Evolutionary conservation across 495 filamentous ascomycete genomes (phyloP).

Genomic region (Chaetomidium leptoderma): DNA sequence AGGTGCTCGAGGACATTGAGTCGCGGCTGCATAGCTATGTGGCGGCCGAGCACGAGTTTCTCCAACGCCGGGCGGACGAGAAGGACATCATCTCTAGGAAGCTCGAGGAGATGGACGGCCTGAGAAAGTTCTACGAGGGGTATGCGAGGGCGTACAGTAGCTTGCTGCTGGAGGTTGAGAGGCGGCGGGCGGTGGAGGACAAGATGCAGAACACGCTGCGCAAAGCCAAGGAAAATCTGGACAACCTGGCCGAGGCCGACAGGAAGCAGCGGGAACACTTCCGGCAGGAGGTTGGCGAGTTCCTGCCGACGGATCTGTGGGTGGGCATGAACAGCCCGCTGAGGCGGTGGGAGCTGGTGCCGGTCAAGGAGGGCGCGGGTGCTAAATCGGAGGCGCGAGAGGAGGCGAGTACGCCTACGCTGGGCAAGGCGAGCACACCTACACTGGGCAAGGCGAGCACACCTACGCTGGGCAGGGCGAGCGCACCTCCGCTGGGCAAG

Average conservation of each 20-base stretch:
- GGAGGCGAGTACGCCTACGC: conserved; percentile 21
- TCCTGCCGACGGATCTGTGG: conserved; percentile 87
- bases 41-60: conserved; percentile 65
- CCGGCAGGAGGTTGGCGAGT: conserved; percentile 75
- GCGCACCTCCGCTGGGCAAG: conserved; percentile 21
- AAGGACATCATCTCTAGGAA: conserved; percentile 61
- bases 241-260: conserved; percentile 72
- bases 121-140: conserved; percentile 73
- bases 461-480: conserved; percentile 18
- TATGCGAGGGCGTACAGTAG: conserved; percentile 81
- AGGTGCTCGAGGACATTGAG: conserved; percentile 64
- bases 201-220: conserved; percentile 68
- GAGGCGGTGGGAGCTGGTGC: conserved; percentile 42
- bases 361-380: conserved; percentile 27
- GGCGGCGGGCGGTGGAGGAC: conserved; percentile 64
- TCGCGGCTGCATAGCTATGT: conserved; percentile 62
- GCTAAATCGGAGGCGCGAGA: conserved; percentile 4
- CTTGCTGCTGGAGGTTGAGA: conserved; percentile 74
- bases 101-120: conserved; percentile 65
- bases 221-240: conserved; percentile 69
- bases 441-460: conserved; percentile 20
- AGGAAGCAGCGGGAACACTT: conserved; percentile 71
- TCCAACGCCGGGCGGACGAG: conserved; percentile 69
- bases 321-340: conserved; percentile 53
- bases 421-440: conserved; percentile 20